These are phyloP conservation scores for Penicillium lividum DNA, from an alignment of 495 filamentous ascomycete genomes.

Conservation along the genomic window DNA sequence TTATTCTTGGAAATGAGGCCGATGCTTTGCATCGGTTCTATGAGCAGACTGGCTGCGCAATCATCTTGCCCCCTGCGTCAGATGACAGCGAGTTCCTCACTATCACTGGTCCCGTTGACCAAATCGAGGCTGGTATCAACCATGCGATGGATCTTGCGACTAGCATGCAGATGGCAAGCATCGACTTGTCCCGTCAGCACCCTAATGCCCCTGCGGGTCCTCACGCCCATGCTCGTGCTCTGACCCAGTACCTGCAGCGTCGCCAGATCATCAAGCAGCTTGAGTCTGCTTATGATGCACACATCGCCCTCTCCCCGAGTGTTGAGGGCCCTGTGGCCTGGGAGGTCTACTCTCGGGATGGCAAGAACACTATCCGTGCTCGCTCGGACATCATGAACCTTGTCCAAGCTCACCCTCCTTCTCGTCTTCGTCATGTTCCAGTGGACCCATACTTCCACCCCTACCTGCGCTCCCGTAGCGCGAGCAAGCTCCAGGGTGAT, in stretches of 20 bases:
- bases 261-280: conserved; percentile 75
- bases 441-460: conserved; percentile 88
- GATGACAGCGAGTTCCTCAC: conserved; percentile 79
- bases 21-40: conserved; percentile 82
- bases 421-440: conserved; percentile 64
- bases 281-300: conserved; percentile 73
- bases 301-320: conserved; percentile 72
- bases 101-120: conserved; percentile 75
- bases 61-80: conserved; percentile 70
- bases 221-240: conserved; percentile 73
- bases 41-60: conserved; percentile 83
- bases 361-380: conserved; percentile 78
- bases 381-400: conserved; percentile 79
- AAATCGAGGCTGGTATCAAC: conserved; percentile 70
- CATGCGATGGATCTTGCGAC: conserved; percentile 80
- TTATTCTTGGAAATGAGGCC: conserved; percentile 81
- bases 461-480: conserved; percentile 65
- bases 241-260: conserved; percentile 80
- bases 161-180: conserved; percentile 73
- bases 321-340: conserved; percentile 66
- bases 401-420: conserved; percentile 76
- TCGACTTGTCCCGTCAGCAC: conserved; percentile 77
- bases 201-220: conserved; percentile 69
- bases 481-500: conserved; percentile 63
- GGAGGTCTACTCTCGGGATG: conserved; percentile 82